Evolutionary conservation across 192 early-diverging fungal species (phyloP).

Genomic region (Polychytrium aggregatum): DNA sequence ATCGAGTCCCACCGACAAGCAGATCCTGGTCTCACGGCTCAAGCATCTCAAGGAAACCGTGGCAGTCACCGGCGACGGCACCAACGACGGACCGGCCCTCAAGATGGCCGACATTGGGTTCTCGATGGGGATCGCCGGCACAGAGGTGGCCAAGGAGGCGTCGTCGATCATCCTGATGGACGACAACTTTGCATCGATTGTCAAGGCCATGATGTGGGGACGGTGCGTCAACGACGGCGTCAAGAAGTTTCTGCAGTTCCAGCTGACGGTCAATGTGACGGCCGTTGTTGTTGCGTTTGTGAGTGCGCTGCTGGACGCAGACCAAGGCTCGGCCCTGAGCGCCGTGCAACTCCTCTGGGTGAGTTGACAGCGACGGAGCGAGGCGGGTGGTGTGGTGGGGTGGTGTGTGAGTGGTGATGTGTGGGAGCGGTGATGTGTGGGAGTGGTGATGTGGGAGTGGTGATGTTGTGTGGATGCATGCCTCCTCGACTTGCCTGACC

Average conservation of each 20-base stretch:
- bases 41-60: conserved; percentile 89
- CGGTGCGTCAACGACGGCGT: conserved; percentile 91
- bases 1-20: conserved; percentile 40
- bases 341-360: conserved; percentile 97
- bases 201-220: conserved; percentile 97
- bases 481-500: no score
- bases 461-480: no score
- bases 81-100: conserved; percentile 10
- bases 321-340: conserved; percentile 55
- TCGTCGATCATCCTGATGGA: conserved; percentile 86
- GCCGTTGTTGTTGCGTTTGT: conserved; percentile 38
- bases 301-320: conserved; percentile 25
- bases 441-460: no score
- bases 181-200: conserved; percentile 93
- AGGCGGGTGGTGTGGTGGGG: no score
- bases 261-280: conserved; percentile 89
- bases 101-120: conserved; percentile 7
- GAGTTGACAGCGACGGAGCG: no score
- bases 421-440: no score
- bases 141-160: conserved; percentile 91
- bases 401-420: no score
- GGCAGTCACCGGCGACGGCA: conserved; percentile 74
- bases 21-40: conserved; percentile 80
- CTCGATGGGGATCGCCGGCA: conserved; percentile 63
- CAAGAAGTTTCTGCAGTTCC: conserved; percentile 98